These are phyloP conservation scores for Magnolia changhungtana DNA, from an alignment of 164 flowering plant species.

Conservation along the genomic window DNA sequence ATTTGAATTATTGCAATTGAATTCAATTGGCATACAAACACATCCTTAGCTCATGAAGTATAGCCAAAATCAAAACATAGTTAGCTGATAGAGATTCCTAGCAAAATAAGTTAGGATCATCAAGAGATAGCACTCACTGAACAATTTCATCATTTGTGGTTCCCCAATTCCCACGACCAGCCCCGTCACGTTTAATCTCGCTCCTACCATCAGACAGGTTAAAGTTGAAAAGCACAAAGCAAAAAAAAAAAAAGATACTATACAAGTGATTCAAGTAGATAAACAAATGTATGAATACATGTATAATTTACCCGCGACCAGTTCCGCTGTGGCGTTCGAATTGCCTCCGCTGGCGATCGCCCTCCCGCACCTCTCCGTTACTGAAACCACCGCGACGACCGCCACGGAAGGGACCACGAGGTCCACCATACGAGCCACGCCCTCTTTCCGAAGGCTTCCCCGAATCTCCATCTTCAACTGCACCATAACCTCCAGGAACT, in stretches of 20 bases:
- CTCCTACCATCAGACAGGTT: slow-evolving; percentile 23
- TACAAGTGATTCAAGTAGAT: neutral
- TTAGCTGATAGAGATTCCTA: neutral
- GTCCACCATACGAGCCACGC: slow-evolving; percentile 44
- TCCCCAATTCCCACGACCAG: slow-evolving; percentile 76
- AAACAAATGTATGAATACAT: neutral
- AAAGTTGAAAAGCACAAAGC: neutral
- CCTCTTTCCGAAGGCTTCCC: slow-evolving; percentile 31
- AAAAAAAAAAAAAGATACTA: neutral
- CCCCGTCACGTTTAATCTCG: slow-evolving; percentile 58
- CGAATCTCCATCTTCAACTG: slow-evolving; percentile 35
- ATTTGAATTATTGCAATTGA: neutral
- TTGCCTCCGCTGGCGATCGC: slow-evolving; percentile 45
- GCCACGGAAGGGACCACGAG: slow-evolving; percentile 53
- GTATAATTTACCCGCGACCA: slow-evolving; percentile 48
- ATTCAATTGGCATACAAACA: neutral
- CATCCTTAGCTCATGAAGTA: neutral
- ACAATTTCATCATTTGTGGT: slow-evolving; percentile 48
- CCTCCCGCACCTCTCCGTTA: slow-evolving; percentile 49
- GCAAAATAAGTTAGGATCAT: neutral
- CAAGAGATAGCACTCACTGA: slow-evolving; percentile 29
- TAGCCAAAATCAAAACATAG: neutral
- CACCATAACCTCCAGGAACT: slow-evolving; percentile 27
- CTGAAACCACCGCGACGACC: slow-evolving; percentile 53
- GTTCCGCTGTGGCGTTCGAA: slow-evolving; percentile 70